Evolutionary conservation across 2,329 filamentous ascomycete species (phyloP).

Genomic region (Aspergillus nomiae): DNA sequence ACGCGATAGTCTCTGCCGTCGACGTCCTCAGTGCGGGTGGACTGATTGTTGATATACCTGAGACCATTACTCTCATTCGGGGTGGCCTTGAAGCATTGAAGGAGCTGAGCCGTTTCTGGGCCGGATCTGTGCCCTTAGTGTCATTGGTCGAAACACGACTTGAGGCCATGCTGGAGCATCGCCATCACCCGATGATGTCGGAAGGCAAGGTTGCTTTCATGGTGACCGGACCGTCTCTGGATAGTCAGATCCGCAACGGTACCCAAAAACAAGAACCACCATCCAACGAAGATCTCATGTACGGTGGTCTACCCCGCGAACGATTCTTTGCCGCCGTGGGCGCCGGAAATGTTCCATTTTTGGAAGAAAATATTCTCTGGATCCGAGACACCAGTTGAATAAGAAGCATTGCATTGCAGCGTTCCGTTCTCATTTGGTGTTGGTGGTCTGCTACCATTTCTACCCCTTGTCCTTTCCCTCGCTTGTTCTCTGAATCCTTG

Average conservation of each 20-base stretch:
- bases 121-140: constrained; percentile 56
- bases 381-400: constrained; percentile 23
- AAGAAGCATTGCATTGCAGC: not conserved
- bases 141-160: constrained; percentile 52
- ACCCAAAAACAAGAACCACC: constrained; percentile 20
- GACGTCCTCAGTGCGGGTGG: constrained; percentile 68
- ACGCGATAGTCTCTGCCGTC: constrained; percentile 63
- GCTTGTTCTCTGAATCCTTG: not conserved
- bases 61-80: constrained; percentile 57
- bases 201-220: constrained; percentile 42
- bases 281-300: constrained; percentile 46
- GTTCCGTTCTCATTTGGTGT: not conserved
- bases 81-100: constrained; percentile 58
- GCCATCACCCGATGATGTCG: constrained; percentile 33
- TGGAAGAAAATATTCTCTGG: constrained; percentile 31
- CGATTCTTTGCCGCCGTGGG: constrained; percentile 35
- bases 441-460: not conserved
- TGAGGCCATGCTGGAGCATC: constrained; percentile 44
- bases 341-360: constrained; percentile 26
- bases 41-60: constrained; percentile 52
- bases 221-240: constrained; percentile 39
- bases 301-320: constrained; percentile 34
- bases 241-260: constrained; percentile 39
- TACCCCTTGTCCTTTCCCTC: not conserved
- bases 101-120: constrained; percentile 62